These are phyloP conservation scores for Hibiscus tridactylites DNA, from an alignment of 345 rosid genomes.

Conservation along the genomic window DNA sequence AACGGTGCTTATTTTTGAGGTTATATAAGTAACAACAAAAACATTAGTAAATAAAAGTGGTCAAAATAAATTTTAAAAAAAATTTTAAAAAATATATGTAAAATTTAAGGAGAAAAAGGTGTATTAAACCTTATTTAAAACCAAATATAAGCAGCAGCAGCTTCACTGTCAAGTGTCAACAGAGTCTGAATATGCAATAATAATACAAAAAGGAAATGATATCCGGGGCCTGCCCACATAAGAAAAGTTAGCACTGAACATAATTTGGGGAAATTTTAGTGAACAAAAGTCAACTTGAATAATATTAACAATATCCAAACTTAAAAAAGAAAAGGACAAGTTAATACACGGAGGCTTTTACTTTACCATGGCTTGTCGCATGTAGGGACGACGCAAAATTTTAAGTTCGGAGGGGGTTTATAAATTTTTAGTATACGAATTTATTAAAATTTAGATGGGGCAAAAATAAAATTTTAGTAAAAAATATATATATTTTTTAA, in stretches of 20 bases:
- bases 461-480: no score
- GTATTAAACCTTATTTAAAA: neutral
- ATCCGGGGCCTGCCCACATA: neutral
- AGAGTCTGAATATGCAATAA: slow-evolving; percentile 47
- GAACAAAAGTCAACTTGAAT: neutral
- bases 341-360: neutral
- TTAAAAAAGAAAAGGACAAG: neutral
- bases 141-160: slow-evolving; percentile 23
- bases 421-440: no score
- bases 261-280: neutral
- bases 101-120: no score
- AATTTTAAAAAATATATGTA: no score
- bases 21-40: no score
- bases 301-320: neutral
- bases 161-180: slow-evolving; percentile 57
- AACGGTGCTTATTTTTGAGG: neutral
- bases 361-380: neutral
- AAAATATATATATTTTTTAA: no score
- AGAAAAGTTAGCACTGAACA: neutral
- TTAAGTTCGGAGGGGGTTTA: no score
- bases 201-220: neutral
- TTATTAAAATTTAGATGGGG: no score
- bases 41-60: no score
- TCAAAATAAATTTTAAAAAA: no score
- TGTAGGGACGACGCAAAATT: no score